Percentiles rank a stretch among this genome's conserved stretches.
Evolutionary conservation across 2,329 filamentous ascomycete genomes (phyloP).

Genomic region (Epichloe amarillans): DNA sequence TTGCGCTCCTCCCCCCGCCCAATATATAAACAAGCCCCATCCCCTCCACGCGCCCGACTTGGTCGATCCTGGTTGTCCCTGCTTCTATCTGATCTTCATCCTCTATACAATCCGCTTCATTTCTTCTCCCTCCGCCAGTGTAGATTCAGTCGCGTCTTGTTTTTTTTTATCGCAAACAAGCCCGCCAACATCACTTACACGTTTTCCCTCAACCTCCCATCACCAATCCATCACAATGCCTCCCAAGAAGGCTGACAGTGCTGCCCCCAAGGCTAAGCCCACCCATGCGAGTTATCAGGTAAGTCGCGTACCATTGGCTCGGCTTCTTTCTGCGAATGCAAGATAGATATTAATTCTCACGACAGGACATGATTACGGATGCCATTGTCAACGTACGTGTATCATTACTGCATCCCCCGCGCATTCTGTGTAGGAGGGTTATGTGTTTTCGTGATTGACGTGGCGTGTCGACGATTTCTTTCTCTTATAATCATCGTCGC

Average conservation of each 20-base stretch:
- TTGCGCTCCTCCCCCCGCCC: constrained; percentile 42
- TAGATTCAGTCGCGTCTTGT: constrained; percentile 14
- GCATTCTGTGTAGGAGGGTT: constrained; percentile 16
- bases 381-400: constrained; percentile 46
- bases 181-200: constrained; percentile 1
- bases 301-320: constrained; percentile 15
- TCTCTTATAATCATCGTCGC: not conserved
- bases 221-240: constrained; percentile 33
- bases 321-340: not conserved
- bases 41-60: constrained; percentile 39
- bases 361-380: constrained; percentile 49
- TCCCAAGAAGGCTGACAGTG: constrained; percentile 42
- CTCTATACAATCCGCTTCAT: constrained; percentile 14
- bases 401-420: constrained; percentile 20
- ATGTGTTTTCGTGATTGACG: not conserved
- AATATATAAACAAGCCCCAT: constrained; percentile 47
- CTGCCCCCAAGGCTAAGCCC: constrained; percentile 34
- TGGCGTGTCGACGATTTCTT: not conserved
- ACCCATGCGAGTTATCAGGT: constrained; percentile 47
- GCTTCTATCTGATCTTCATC: constrained; percentile 7
- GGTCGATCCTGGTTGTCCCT: constrained; percentile 23
- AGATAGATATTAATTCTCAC: constrained; percentile 12
- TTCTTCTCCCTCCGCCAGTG: constrained; percentile 9
- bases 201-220: constrained; percentile 8
- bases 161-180: constrained; percentile 1